Evolutionary conservation across 139 green algal species (phyloP).

Genomic region (Mesotaenium endlicherianum): DNA sequence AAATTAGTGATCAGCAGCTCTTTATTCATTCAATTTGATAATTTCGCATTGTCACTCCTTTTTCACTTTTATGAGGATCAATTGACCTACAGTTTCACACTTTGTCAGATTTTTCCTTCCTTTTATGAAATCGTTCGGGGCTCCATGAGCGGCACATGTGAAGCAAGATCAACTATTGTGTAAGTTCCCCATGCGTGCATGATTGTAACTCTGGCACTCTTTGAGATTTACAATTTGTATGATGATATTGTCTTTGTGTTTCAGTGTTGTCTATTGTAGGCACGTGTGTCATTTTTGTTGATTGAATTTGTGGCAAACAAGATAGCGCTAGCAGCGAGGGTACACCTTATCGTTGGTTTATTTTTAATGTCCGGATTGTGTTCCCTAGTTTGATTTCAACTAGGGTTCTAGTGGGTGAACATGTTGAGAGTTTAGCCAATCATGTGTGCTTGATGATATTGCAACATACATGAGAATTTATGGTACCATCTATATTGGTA

Average conservation of each 20-base stretch:
- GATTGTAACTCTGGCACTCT: background rate
- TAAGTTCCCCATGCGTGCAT: background rate
- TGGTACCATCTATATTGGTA: too few species aligned
- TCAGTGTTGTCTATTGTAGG: background rate
- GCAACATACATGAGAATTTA: too few species aligned
- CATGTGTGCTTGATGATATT: too few species aligned
- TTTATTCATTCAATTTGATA: too few species aligned
- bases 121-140: background rate
- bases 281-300: background rate
- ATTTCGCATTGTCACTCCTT: too few species aligned
- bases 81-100: background rate
- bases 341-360: too few species aligned
- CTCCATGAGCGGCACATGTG: background rate
- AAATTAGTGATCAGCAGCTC: background rate
- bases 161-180: background rate
- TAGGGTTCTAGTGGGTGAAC: too few species aligned
- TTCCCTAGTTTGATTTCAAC: too few species aligned
- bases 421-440: too few species aligned
- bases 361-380: too few species aligned
- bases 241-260: background rate
- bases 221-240: background rate
- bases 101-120: background rate
- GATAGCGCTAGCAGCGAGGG: too few species aligned
- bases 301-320: background rate
- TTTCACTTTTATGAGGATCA: background rate